These are phyloP conservation scores for Aspergillus baeticus DNA, from an alignment of 495 filamentous ascomycete genomes.

Conservation along the genomic window DNA sequence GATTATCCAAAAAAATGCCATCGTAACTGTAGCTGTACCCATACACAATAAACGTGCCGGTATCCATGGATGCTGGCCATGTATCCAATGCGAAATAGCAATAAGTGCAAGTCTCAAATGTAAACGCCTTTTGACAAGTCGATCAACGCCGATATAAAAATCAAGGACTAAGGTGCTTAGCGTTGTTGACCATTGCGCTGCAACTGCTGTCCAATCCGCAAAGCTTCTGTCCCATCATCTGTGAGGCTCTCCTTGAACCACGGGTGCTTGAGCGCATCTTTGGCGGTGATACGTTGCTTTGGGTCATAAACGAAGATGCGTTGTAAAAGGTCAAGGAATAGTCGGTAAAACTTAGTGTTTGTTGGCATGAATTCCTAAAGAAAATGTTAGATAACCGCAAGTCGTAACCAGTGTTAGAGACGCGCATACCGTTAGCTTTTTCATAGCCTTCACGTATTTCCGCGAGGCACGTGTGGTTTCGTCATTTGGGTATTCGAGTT, in stretches of 20 bases:
- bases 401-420: not conserved
- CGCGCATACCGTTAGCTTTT: slow-evolving; percentile 69
- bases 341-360: slow-evolving; percentile 71
- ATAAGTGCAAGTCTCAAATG: slow-evolving; percentile 1
- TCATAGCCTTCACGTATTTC: slow-evolving; percentile 96
- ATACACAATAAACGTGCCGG: slow-evolving; percentile 15
- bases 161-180: slow-evolving; percentile 7
- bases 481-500: slow-evolving; percentile 81
- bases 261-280: slow-evolving; percentile 83
- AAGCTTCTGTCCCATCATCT: slow-evolving; percentile 94
- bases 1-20: slow-evolving; percentile 38
- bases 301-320: slow-evolving; percentile 97
- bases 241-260: slow-evolving; percentile 88
- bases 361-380: slow-evolving; percentile 86
- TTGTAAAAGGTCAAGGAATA: slow-evolving; percentile 83
- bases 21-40: slow-evolving; percentile 30
- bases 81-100: slow-evolving; percentile 15
- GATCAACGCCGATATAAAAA: not conserved
- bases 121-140: not conserved
- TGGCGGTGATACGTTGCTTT: slow-evolving; percentile 83
- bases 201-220: slow-evolving; percentile 57
- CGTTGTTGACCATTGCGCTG: slow-evolving; percentile 27
- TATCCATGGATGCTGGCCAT: slow-evolving; percentile 10
- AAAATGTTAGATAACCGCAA: not conserved
- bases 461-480: slow-evolving; percentile 87